Evolutionary conservation across 805 yeast species (phyloP), one percentile per base, ranked within the genome.

Genomic region (Saccharomycopsis sp.): DNA sequence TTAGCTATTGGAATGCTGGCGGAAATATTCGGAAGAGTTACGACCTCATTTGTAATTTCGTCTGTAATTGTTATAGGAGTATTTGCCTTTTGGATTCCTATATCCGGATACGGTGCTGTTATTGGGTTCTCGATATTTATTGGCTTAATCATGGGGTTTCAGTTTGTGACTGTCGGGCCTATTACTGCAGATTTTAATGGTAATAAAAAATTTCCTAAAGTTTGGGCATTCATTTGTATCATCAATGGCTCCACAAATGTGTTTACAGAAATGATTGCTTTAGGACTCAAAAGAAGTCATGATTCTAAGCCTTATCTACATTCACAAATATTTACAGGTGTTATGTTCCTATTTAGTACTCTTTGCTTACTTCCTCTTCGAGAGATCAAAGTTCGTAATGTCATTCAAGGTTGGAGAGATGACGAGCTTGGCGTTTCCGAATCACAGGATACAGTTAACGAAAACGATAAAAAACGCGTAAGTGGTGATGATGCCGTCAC

Each of bases 191-290:
- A 78, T 63, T 70, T 73, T 58, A 73, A 72, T 24, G 74, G 70
- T 22, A 68, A 73, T 8, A 69, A 69, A 8, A 68, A 68, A 19
- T 75, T 74, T 58, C 68, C 75, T 22, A 69, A 76, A 23, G 77
- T 75, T 1, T 72, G 78, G 70, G 66, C 73, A 3, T 71, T 69
- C 56, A 69, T 72, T 3, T 73, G 72, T 55, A 55, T 68, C 8
- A 54, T 64, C 15, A 68, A 70, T 34, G 70, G 75, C 1, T 63
- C 72, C 2, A 55, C 69, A 34, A 67, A 77, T 3, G 67, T 83
- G 23, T 75, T 77, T 1, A 73, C 82, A 2, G 88, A 83, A 68
- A 75, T 81, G 5, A 77, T 83, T 54, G 86, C 83, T 0, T 76
- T 83, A 58, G 75, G 81, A 1, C 66, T 83, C 53, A 73, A 74